Evolutionary conservation across 1,139 yeast genomes (phyloP), one percentile per base, ranked within the genome.

Genomic region (Debaryomyces psychrophilus): DNA sequence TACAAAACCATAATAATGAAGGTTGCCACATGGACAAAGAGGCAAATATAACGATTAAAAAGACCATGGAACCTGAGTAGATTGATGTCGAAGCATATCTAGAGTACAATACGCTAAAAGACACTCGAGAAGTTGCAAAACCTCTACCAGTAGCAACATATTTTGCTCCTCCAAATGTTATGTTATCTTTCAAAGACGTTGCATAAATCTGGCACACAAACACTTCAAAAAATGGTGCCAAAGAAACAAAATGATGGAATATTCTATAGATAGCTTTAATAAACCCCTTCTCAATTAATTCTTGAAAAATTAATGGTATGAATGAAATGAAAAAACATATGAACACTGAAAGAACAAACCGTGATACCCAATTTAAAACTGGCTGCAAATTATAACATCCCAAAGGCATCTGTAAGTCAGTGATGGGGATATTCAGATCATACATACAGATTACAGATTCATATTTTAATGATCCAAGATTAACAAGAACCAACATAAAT

Each of bases 111-210:
- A 62, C 58, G 1, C 76, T 60, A 54, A 78, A 76, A 7, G 79
- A 68, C 6, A 71, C 68, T 51, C 83, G 61, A 2, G 68, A 61
- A 0, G 83, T 79, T 31, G 83, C 80, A 59, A 79, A 76, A 1
- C 82, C 82, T 58, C 84, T 62, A 11, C 82, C 83, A 0, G 83
- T 79, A 2, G 82, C 77, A 53, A 79, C 76, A 55, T 79, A 79
- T 47, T 69, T 68, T 7, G 83, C 83, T 11, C 83, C 83, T 1
- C 83, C 83, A 44, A 76, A 58, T 5, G 76, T 61, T 38, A 79
- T 65, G 58, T 79, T 81, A 50, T 73, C 75, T 2, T 71, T 68
- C 48, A 79, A 59, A 0, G 83, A 74, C 41, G 72, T 73, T 0
- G 82, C 75, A 57, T 79, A 79, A 2, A 77, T 69, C 46, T 75